Evolutionary conservation across 805 yeast genomes (phyloP).

Genomic region (Debaryomyces prosopidis): DNA sequence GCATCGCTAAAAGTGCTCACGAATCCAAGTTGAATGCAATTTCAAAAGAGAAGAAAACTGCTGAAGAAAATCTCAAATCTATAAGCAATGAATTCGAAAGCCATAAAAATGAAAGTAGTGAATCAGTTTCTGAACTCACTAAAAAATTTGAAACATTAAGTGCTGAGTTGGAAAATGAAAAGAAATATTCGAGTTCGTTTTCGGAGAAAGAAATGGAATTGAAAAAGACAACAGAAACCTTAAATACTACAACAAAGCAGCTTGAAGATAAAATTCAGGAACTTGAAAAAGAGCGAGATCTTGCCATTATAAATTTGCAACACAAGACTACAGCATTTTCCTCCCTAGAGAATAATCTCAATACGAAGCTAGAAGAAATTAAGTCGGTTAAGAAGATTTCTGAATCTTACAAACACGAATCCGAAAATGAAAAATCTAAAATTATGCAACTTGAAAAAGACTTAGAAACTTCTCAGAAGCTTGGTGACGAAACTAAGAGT

Average conservation of each 20-base stretch:
- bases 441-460: neutral
- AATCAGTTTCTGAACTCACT: neutral
- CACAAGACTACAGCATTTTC: neutral
- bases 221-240: neutral
- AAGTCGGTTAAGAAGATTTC: neutral
- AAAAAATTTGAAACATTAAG: neutral
- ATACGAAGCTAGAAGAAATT: neutral
- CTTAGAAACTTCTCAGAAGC: neutral
- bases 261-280: neutral
- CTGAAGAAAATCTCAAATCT: neutral
- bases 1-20: slow-evolving; percentile 12
- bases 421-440: neutral
- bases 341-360: neutral
- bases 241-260: neutral
- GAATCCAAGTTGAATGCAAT: slow-evolving; percentile 6
- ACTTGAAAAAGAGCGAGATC: too few species aligned
- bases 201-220: slow-evolving; percentile 2
- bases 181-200: neutral
- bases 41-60: neutral
- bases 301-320: too few species aligned
- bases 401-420: neutral
- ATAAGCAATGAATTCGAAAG: neutral
- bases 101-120: neutral
- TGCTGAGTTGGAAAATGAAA: neutral
- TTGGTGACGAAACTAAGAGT: neutral